These are phyloP conservation scores for Klebsormidium nitens DNA, from an alignment of 139 green algal species.

Conservation along the genomic window DNA sequence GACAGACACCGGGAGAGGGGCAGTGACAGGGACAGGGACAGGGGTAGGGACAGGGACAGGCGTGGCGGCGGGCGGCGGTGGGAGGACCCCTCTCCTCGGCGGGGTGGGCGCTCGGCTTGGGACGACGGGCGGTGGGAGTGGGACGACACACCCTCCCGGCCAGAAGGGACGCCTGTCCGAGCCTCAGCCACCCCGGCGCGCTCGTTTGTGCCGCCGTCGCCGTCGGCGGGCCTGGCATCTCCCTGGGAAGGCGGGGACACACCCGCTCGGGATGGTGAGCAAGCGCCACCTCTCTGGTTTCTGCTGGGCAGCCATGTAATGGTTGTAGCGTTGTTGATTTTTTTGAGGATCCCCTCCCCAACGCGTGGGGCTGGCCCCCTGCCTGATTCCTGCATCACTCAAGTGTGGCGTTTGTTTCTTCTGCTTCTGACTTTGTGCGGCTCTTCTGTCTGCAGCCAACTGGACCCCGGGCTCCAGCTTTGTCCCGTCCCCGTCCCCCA, in stretches of 20 bases:
- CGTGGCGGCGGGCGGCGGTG: too few relatives aligned
- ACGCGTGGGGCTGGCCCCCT: neutral
- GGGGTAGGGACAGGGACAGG: neutral
- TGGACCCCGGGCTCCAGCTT: constrained; percentile 10
- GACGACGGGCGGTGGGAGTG: constrained; percentile 7
- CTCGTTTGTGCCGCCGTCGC: constrained; percentile 29
- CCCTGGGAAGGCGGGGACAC: constrained; percentile 32
- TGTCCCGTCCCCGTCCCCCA: constrained; percentile 11
- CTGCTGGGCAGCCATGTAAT: neutral
- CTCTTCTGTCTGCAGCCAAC: too few relatives aligned
- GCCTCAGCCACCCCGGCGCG: constrained; percentile 12
- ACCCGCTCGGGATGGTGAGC: constrained; percentile 3
- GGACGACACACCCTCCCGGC: constrained; percentile 13
- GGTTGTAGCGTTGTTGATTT: neutral
- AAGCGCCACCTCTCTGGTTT: neutral
- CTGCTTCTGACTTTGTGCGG: too few relatives aligned
- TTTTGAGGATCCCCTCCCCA: neutral
- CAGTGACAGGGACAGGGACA: neutral
- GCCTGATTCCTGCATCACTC: neutral
- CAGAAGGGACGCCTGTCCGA: neutral
- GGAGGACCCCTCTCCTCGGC: neutral
- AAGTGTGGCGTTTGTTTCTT: neutral
- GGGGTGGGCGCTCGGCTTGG: neutral
- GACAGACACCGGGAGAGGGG: constrained; percentile 3
- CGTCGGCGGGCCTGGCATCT: constrained; percentile 11